Evolutionary conservation across 371 early-diverging fungal genomes (phyloP), one percentile per base, ranked within the genome.

Genomic region (Basidiobolus meristosporus): DNA sequence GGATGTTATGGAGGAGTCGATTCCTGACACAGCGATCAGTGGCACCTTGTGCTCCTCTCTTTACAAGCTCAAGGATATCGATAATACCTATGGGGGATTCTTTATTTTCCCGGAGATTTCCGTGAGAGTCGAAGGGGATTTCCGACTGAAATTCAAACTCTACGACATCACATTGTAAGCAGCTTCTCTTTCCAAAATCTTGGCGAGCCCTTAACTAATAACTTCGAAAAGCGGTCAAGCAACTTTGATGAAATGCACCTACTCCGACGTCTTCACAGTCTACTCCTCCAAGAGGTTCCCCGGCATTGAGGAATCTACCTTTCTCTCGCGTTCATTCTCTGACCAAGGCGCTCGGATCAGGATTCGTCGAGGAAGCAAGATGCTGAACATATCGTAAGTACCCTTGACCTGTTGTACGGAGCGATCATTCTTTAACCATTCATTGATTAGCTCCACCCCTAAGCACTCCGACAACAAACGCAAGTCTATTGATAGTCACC

Each of bases 101-200:
- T 92, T 92, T 65, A 88, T 93, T 21, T 95, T 93, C 59, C 87
- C 88, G 29, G 96, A 95, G 50, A 56, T 93, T 39, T 83, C 84
- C 1, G 83, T 89, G 12, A 60, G 92, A 30, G 70, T 82, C 52
- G 91, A 93, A 46, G 96, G 96, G 20, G 56, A 63, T 15, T 93
- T 83, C 50, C 63, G 89, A 5, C 61, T 95, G 11, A 84, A 84
- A 52, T 77, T 93, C 43, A 75, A 81, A 17, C 59, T 91, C 15
- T 90, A 77, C 62, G 90, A 91, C 51, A 42, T 50, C 3, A 30
- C 40, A 36, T 29, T 16, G 41, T 41, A 35, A 14, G 35, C n/a
- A 9, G 5, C 26, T 11, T 21, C n/a, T n/a, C n/a, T n/a, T n/a
- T n/a, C n/a, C n/a, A n/a, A n/a, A n/a, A n/a, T n/a, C n/a, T n/a